Evolutionary conservation across 2,329 filamentous ascomycete species (phyloP).

Genomic region (Fusarium dimerum): DNA sequence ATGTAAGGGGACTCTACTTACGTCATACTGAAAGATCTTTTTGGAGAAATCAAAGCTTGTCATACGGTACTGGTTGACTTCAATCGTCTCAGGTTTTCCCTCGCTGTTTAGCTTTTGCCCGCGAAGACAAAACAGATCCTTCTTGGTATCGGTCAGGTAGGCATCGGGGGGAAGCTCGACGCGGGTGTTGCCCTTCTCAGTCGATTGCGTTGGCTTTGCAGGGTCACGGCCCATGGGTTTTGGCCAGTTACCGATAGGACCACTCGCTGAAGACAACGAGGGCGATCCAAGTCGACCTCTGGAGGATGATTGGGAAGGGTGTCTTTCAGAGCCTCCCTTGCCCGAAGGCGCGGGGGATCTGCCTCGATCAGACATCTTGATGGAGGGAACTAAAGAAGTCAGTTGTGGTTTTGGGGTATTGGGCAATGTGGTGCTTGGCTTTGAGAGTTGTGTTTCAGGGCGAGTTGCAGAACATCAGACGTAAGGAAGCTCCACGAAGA

Average conservation of each 20-base stretch:
- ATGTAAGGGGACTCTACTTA: conserved; percentile 49
- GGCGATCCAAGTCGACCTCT: conserved; percentile 14
- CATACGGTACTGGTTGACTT: conserved; percentile 78
- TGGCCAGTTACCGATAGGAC: conserved; percentile 26
- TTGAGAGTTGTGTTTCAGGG: background rate
- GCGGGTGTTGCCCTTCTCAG: conserved; percentile 44
- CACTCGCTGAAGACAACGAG: conserved; percentile 16
- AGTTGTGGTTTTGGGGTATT: background rate
- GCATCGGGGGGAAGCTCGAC: conserved; percentile 62
- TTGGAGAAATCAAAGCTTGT: conserved; percentile 54
- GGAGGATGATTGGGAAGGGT: conserved; percentile 16
- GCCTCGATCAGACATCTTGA: conserved; percentile 37
- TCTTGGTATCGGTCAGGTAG: conserved; percentile 41
- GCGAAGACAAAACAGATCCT: conserved; percentile 38
- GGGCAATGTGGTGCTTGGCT: background rate
- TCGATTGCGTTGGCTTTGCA: conserved; percentile 34
- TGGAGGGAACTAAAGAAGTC: conserved; percentile 6
- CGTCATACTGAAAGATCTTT: conserved; percentile 82
- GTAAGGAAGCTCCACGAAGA: background rate
- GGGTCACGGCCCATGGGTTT: conserved; percentile 46
- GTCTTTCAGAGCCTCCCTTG: conserved; percentile 13
- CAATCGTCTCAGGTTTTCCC: conserved; percentile 55
- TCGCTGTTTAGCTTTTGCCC: conserved; percentile 52
- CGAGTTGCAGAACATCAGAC: background rate
- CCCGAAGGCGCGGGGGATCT: conserved; percentile 27